Base-by-base conservation (phyloP, 129 eudicot species). In the Saposhnikovia divaricata region DNA sequence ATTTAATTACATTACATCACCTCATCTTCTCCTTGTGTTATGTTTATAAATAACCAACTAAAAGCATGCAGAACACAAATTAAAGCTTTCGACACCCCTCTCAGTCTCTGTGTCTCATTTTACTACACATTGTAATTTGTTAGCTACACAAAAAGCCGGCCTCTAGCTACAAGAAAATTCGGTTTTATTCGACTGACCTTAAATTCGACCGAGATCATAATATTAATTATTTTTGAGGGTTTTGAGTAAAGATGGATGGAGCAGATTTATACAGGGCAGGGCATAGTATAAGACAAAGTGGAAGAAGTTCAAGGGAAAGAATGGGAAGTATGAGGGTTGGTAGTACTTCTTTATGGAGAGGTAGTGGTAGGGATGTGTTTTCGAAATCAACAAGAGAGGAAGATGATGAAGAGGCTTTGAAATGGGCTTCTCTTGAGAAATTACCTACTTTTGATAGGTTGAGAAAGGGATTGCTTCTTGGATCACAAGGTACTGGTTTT, bases 351-450 rank as follows among this genome's bases (percentile, higher is more conserved):
- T 8, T 74, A 77, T 88, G 91, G 91, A 83, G 88, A 77, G 79
- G 80, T 23, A 80, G 80, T 13, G 76, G 85, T 5, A 51, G 42
- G 79, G 91, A 91, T 72, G 87, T 55, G 48, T 93, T 88, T 43
- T 86, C 97, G 2, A 83, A 68, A 51, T 88, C 96, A 12, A 31
- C 87, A 18, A 51, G 83, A 10, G 98, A 89, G 7, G 90, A 87
- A 74, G 88, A 89, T 28, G 98, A 93, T 45, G 98, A 93, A 86
- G 96, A 89, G 63, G 96, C 98, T 23, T 84, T 91, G 25, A 94
- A 87, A 85, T 94, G 98, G 98, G 98, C 98, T n/a, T 89, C 96
- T 50, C 85, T 93, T 3, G 97, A 93, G 80, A 93, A 83, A 76
- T 93, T 93, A 0, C 97, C 98, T 0, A 94, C 98, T 12, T 88